Conservation (phyloP, 306 rosid genomes). For the Cicer arietinum region DNA sequence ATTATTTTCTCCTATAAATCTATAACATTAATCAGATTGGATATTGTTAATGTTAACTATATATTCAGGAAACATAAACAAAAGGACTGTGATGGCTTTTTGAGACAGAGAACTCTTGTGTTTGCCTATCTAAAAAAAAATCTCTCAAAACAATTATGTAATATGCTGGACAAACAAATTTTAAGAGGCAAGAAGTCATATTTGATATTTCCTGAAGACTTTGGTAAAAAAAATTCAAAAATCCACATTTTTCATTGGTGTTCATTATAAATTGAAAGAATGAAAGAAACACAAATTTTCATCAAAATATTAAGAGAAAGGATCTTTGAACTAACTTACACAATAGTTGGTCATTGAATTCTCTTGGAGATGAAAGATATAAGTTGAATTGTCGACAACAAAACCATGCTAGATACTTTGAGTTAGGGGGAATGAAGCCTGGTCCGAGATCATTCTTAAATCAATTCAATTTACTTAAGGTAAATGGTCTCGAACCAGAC, state of each 20-base stretch:
- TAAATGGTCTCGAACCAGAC: conserved; percentile 91
- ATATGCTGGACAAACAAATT: neutral
- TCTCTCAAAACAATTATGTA: conserved; percentile 26
- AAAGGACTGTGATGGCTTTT: conserved; percentile 21
- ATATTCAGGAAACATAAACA: conserved; percentile 1
- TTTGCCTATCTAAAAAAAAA: neutral
- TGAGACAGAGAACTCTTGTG: conserved; percentile 25
- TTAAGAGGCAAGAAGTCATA: conserved; percentile 3
- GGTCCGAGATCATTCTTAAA: conserved; percentile 84
- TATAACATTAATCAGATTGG: conserved; percentile 32
- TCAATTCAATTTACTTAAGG: conserved; percentile 1
- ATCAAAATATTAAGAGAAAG: conserved; percentile 20
- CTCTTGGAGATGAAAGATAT: conserved; percentile 16
- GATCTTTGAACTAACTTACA: conserved; percentile 51
- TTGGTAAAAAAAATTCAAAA: neutral
- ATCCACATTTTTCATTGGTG: neutral
- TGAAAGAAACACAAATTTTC: conserved; percentile 20
- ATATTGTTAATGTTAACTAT: conserved; percentile 1
- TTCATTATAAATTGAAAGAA: conserved; percentile 13
- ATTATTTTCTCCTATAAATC: neutral
- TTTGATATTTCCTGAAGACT: conserved; percentile 29
- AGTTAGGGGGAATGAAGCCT: conserved; percentile 99
- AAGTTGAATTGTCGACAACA: conserved; percentile 19
- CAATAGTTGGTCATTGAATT: conserved; percentile 25
- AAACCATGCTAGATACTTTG: conserved; percentile 6